Conservation (phyloP, 345 rosid species). For the Salix koriyanagi region DNA sequence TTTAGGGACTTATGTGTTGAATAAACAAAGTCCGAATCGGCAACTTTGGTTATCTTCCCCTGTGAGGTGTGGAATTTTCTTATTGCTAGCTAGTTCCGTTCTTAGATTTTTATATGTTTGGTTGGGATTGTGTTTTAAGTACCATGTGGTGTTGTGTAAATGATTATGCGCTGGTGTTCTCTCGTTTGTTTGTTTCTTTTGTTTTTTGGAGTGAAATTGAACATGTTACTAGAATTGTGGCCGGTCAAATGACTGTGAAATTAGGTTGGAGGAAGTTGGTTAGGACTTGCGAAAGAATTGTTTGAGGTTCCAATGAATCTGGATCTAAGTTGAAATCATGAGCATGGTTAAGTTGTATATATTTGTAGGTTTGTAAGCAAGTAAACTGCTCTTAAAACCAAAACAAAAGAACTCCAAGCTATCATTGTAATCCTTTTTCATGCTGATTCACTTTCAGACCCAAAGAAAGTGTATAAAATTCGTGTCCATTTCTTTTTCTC, state of each 20-base stretch:
- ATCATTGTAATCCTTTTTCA: too few relatives aligned
- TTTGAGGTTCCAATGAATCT: background rate
- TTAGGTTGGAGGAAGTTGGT: background rate
- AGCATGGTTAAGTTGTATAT: too few relatives aligned
- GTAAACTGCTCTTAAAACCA: too few relatives aligned
- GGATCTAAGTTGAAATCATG: background rate
- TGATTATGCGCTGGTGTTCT: background rate
- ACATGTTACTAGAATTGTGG: background rate
- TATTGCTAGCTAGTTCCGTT: background rate
- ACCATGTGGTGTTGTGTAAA: background rate
- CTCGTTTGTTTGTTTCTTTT: background rate
- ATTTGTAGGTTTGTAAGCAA: too few relatives aligned
- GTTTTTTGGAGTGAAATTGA: background rate
- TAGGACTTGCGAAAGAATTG: background rate
- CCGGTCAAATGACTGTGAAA: background rate
- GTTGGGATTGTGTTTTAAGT: background rate
- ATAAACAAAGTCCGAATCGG: slow-evolving; percentile 87
- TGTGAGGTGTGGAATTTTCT: slow-evolving; percentile 44
- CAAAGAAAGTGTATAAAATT: too few relatives aligned
- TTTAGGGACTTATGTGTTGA: slow-evolving; percentile 79
- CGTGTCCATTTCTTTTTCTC: too few relatives aligned
- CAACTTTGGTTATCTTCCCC: slow-evolving; percentile 96
- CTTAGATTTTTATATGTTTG: background rate
- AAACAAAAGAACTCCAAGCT: too few relatives aligned
- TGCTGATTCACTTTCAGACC: too few relatives aligned